Percentiles rank a stretch among this genome's conserved stretches.
Conservation (phyloP, 2,329 filamentous ascomycete species). For the Paramyrothecium roridum region DNA sequence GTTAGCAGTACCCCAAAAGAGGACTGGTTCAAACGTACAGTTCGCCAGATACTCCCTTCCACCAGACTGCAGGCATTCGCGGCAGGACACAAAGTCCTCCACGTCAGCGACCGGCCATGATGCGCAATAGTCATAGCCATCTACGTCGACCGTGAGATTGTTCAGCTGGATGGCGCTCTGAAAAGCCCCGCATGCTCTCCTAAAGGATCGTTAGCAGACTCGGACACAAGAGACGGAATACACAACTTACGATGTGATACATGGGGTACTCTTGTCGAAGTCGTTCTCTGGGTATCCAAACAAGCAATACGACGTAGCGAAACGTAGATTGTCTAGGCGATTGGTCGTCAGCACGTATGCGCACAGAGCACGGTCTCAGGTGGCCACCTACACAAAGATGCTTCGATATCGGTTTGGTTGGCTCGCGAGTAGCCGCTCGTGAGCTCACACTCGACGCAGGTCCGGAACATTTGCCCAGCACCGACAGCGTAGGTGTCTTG, state of each 20-base stretch:
- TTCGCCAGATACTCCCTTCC: slow-evolving; percentile 46
- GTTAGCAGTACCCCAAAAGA: slow-evolving; percentile 13
- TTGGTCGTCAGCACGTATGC: not conserved
- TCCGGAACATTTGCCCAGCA: slow-evolving; percentile 45
- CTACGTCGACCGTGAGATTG: slow-evolving; percentile 42
- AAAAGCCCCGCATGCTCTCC: slow-evolving; percentile 51
- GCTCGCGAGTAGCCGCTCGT: slow-evolving; percentile 42
- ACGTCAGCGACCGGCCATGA: slow-evolving; percentile 38
- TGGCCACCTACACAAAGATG: slow-evolving; percentile 51
- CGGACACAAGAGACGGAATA: not conserved
- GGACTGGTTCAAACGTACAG: slow-evolving; percentile 33
- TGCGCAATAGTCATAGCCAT: slow-evolving; percentile 52
- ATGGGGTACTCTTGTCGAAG: slow-evolving; percentile 42
- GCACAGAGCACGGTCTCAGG: not conserved
- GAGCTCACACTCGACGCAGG: slow-evolving; percentile 51
- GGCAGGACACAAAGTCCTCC: slow-evolving; percentile 36
- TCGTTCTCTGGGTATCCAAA: slow-evolving; percentile 45
- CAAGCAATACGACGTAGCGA: slow-evolving; percentile 51
- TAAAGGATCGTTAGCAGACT: slow-evolving; percentile 26
- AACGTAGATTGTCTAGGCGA: slow-evolving; percentile 54
- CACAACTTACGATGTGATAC: slow-evolving; percentile 45
- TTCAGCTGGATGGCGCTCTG: slow-evolving; percentile 43
- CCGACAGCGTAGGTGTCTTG: slow-evolving; percentile 34
- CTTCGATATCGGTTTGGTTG: slow-evolving; percentile 50
- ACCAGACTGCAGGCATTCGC: slow-evolving; percentile 39